Base-by-base conservation (phyloP, 768 basidiomycete genomes). In the Tephrocybe sp. region DNA sequence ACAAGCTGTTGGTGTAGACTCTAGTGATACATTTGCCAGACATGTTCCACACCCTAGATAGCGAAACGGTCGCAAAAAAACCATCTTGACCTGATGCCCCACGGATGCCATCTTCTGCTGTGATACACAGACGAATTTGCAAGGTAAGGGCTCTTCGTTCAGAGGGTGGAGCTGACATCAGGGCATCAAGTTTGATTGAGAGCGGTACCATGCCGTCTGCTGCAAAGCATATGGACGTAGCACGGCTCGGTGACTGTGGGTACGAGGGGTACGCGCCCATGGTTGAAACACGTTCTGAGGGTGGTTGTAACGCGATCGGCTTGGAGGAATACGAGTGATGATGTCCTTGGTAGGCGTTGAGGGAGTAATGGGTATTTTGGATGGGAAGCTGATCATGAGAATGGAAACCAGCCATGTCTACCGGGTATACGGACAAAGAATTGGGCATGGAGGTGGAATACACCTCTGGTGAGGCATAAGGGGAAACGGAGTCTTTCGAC, bases 151-250 rank as follows among this genome's bases (percentile, higher is more conserved):
- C 58, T 26, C 62, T 65, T 41, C 64, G 60, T 43, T 72, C 62
- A 33, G 65, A 65, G 50, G 72, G 64, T 48, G 73, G 54, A 18
- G 75, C 67, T 40, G 76, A 71, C 40, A 70, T 56, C 40, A 85
- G 66, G 18, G 75, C 70, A 63, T 85, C 85, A 50, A 86, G 70
- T 54, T 83, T 79, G 64, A 88, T 72, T 25, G 73, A 68, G 48
- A 83, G 75, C 15, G 83, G 75, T n/a, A 75, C 68, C 83, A 88
- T 86, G 52, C 86, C 85, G 58, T 86, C 84, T 20, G 87, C 82
- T 62, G 76, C 76, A 15, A 90, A 72, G 34, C 73, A 76, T 50
- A 88, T 64, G 40, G 68, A 69, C 54, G 67, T 65, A 64, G 73
- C 62, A 59, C 69, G 65, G 58, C 33, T 70, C 53, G 51, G 59